Evolutionary conservation across 202 grass and related monocot genomes (phyloP), one percentile per base, ranked within the genome.

Genomic region (Brachypodium distachyon): DNA sequence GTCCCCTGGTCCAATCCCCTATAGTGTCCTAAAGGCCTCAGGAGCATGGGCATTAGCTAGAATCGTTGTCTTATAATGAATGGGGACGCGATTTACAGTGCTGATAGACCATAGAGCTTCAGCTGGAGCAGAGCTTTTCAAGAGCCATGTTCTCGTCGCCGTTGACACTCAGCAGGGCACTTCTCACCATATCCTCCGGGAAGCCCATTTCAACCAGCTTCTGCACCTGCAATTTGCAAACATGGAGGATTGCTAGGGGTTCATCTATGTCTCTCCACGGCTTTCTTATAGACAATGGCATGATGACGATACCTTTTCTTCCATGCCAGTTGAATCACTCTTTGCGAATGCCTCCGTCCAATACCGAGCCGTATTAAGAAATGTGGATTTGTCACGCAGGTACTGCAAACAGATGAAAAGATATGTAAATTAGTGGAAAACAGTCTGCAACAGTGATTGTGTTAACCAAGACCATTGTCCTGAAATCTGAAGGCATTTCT

Each of bases 191-290:
- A 42, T 91, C 96, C 79, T 99, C 96, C 5, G 96, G 83, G 67
- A 99, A 99, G 56, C 96, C 96, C 96, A 99, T 99, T 80, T 99
- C 92, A 19, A 90, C 83, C 23, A 99, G 87, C 83, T 87, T 99
- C 87, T 91, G 85, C 14, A 96, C 87, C 96, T 99, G 72, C 26
- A 67, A 6, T 61, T 72, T 3, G 9, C 72, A 67, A 26, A 72
- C 72, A 77, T 33, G 3, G 48, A 70, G 40, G 64, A 4, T 69
- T 56, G 37, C 9, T 63, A 56, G 13, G 13, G 6, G 12, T 43
- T 40, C 21, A 27, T 22, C 28, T 47, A 74, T 13, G 19, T 36
- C 23, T 23, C 18, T 29, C 18, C 0, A 29, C 29, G 51, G 13
- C 11, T 36, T 56, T 84, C 50, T 39, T 72, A 58, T 37, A 46